Conservation (phyloP, 768 basidiomycete species). For the Amyloporia xantha region DNA sequence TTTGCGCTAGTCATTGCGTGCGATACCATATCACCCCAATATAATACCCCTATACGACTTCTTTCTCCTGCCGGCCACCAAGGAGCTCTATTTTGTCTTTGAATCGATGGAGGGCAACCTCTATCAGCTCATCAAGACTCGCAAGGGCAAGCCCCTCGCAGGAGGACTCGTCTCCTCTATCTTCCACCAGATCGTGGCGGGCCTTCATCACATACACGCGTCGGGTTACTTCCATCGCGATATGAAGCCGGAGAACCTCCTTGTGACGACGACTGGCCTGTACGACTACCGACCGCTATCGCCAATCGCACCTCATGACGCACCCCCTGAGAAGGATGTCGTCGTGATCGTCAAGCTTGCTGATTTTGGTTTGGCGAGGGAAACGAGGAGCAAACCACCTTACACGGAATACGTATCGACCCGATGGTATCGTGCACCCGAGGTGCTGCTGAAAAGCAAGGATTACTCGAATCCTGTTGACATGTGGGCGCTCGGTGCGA, state of each 20-base stretch:
- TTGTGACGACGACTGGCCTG: slow-evolving; percentile 95
- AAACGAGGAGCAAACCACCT: slow-evolving; percentile 81
- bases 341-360: slow-evolving; percentile 96
- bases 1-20: slow-evolving; percentile 72
- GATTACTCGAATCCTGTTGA: slow-evolving; percentile 98
- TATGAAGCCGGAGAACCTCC: slow-evolving; percentile 99
- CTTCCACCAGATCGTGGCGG: slow-evolving; percentile 85
- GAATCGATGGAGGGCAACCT: slow-evolving; percentile 99
- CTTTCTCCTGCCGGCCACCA: slow-evolving; percentile 91
- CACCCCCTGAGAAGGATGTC: slow-evolving; percentile 84
- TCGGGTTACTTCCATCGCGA: slow-evolving; percentile 98
- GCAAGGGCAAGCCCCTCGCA: slow-evolving; percentile 92
- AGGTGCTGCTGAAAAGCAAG: slow-evolving; percentile 84
- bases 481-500: slow-evolving; percentile 99
- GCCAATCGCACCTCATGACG: slow-evolving; percentile 55
- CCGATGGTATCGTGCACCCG: slow-evolving; percentile 99
- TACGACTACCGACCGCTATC: slow-evolving; percentile 84
- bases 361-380: slow-evolving; percentile 94
- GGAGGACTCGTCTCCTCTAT: slow-evolving; percentile 94
- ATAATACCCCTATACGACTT: slow-evolving; percentile 99
- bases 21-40: slow-evolving; percentile 92
- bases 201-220: slow-evolving; percentile 87
- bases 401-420: slow-evolving; percentile 99
- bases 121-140: slow-evolving; percentile 96
- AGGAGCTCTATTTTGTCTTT: slow-evolving; percentile 98